A percentile compares a stretch with the other conserved stretches of the same genome.
Evolutionary conservation across 148 eudicot species (phyloP).

Genomic region (Fagopyrum homotropicum): DNA sequence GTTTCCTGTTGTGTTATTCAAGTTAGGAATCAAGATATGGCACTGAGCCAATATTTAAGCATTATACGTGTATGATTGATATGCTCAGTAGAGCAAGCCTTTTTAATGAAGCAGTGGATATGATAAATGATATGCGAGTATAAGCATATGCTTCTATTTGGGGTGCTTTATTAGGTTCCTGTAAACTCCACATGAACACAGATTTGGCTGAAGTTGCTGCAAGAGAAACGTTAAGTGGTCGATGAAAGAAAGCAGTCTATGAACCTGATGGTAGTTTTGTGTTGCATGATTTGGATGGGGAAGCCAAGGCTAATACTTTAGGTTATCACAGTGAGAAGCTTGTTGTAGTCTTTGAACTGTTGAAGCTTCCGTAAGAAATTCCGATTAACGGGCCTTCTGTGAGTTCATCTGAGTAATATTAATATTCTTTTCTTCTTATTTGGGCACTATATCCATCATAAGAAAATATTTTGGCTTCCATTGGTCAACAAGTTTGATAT

Average conservation of each 20-base stretch:
- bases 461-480: conserved; percentile 1
- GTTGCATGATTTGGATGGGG: conserved; percentile 43
- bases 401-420: conserved; percentile 30
- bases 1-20: too few species aligned
- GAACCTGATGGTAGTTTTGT: conserved; percentile 35
- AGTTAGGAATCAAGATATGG: conserved; percentile 29
- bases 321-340: conserved; percentile 44
- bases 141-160: conserved; percentile 40
- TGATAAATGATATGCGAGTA: conserved; percentile 32
- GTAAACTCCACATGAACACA: conserved; percentile 35
- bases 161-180: conserved; percentile 42
- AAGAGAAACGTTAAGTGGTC: conserved; percentile 26
- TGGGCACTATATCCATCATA: neutral
- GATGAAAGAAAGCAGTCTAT: conserved; percentile 40
- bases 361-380: conserved; percentile 29
- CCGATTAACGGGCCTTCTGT: conserved; percentile 88
- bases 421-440: neutral
- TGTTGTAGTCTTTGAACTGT: conserved; percentile 43
- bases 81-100: conserved; percentile 49
- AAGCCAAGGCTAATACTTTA: conserved; percentile 34
- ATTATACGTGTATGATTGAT: conserved; percentile 52
- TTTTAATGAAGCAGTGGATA: conserved; percentile 35
- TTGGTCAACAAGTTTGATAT: neutral
- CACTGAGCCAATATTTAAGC: conserved; percentile 30
- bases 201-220: conserved; percentile 47